These are phyloP conservation scores for Didymella pomorum DNA, from an alignment of 2,329 filamentous ascomycete genomes.

Conservation along the genomic window DNA sequence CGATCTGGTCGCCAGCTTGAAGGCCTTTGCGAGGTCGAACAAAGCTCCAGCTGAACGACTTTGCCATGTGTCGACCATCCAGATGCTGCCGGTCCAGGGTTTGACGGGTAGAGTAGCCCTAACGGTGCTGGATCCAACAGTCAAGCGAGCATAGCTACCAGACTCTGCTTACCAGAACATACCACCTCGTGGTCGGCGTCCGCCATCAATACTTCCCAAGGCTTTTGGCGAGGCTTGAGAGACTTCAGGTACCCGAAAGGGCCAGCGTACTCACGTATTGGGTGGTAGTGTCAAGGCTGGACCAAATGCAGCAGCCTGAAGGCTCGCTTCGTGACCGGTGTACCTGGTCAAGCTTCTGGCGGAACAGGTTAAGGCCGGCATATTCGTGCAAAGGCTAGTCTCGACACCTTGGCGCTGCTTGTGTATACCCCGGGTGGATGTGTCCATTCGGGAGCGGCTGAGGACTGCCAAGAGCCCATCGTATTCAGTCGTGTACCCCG, in stretches of 20 bases:
- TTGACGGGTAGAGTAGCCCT: conserved; percentile 8
- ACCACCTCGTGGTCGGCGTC: conserved; percentile 6
- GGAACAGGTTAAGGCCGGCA: conserved; percentile 2
- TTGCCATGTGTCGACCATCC: conserved; percentile 11
- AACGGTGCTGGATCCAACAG: neutral
- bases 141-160: conserved; percentile 13
- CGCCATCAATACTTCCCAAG: conserved; percentile 42
- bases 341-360: conserved; percentile 14
- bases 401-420: conserved; percentile 21
- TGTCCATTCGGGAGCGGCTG: conserved; percentile 22
- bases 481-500: conserved; percentile 7
- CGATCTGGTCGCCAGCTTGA: neutral
- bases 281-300: conserved; percentile 3
- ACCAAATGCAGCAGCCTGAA: conserved; percentile 6
- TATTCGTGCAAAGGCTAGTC: conserved; percentile 10
- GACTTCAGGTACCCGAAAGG: conserved; percentile 7
- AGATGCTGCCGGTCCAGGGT: conserved; percentile 5
- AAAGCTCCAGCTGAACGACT: conserved; percentile 6
- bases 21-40: conserved; percentile 3
- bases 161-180: conserved; percentile 4
- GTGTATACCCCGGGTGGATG: conserved; percentile 7
- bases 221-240: conserved; percentile 23
- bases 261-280: conserved; percentile 3
- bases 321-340: conserved; percentile 3
- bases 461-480: conserved; percentile 14